phyloP scores from a whole-genome alignment of 2,329 filamentous ascomycete genomes.

The Clonostachys rhizophaga region DNA sequence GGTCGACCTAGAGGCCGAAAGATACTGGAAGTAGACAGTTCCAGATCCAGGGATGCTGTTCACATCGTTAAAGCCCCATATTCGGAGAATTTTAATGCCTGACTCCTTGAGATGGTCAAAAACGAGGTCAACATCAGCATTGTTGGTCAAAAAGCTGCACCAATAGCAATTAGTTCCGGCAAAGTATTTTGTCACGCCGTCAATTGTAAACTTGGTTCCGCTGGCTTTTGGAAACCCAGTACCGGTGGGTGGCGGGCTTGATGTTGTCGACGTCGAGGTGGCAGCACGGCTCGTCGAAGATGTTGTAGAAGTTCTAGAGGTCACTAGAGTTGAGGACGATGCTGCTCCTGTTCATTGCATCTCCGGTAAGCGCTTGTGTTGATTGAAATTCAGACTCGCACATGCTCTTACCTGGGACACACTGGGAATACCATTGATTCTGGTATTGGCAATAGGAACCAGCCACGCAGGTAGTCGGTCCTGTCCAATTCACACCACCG shows the following conservation, averaged over 20 bases:
- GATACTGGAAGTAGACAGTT: constrained; percentile 48
- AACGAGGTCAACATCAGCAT: constrained; percentile 46
- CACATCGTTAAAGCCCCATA: constrained; percentile 62
- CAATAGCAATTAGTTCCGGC: constrained; percentile 53
- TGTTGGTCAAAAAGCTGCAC: constrained; percentile 43
- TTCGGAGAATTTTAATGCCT: constrained; percentile 51
- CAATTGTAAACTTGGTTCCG: constrained; percentile 27
- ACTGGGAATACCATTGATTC: constrained; percentile 3
- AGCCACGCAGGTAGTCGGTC: neutral
- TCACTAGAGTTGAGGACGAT: too few species aligned
- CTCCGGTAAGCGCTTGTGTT: too few species aligned
- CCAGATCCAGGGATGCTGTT: constrained; percentile 26
- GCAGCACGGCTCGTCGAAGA: neutral
- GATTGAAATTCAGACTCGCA: too few species aligned
- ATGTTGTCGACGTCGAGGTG: neutral
- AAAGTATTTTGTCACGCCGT: constrained; percentile 39
- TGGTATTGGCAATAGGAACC: neutral
- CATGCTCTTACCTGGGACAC: neutral
- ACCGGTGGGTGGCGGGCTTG: neutral
- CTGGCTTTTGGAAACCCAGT: constrained; percentile 2
- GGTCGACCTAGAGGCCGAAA: constrained; percentile 41
- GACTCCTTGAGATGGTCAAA: constrained; percentile 39
- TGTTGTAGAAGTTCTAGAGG: neutral
- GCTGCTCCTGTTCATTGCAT: too few species aligned
- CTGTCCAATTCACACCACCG: constrained; percentile 1